A percentile compares a stretch with the other conserved stretches of the same genome.
These are phyloP conservation scores for Gentiana straminea DNA, from an alignment of 257 asterid genomes.

Conservation along the genomic window DNA sequence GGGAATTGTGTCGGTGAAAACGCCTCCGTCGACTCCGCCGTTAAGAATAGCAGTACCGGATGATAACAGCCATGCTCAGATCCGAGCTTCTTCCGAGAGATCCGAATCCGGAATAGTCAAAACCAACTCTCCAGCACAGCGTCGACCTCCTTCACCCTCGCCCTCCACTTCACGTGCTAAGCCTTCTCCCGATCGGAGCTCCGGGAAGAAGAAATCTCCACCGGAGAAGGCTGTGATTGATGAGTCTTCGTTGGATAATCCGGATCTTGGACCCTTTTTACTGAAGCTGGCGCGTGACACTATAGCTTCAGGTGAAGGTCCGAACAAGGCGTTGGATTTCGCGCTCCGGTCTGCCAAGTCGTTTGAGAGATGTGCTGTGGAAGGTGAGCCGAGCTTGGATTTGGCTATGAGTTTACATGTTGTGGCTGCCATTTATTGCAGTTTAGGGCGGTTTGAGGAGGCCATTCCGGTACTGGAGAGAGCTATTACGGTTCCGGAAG, in stretches of 20 bases:
- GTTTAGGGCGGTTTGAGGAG: constrained; percentile 84
- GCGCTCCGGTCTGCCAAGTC: constrained; percentile 81
- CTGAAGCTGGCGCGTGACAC: constrained; percentile 86
- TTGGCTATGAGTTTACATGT: constrained; percentile 95
- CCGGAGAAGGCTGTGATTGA: constrained; percentile 52
- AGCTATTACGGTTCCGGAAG: constrained; percentile 84
- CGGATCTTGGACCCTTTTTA: constrained; percentile 95
- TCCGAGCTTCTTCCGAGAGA: constrained; percentile 45
- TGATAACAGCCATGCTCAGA: constrained; percentile 36
- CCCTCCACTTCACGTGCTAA: constrained; percentile 88
- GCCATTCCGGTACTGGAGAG: constrained; percentile 85
- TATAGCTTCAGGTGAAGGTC: constrained; percentile 89
- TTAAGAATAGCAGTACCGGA: constrained; percentile 53
- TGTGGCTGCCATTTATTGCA: constrained; percentile 95
- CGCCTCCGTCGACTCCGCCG: constrained; percentile 73
- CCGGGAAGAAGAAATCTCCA: constrained; percentile 73
- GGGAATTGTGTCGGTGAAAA: constrained; percentile 71
- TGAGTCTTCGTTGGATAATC: constrained; percentile 84
- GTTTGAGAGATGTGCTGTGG: constrained; percentile 71
- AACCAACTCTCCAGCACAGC: constrained; percentile 53
- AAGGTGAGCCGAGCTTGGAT: constrained; percentile 77
- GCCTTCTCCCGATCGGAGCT: constrained; percentile 87
- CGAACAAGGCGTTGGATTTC: constrained; percentile 70
- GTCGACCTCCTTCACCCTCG: constrained; percentile 87
- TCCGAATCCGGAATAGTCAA: constrained; percentile 44